Evolutionary conservation across 495 filamentous ascomycete species (phyloP).

Genomic region (Bryoglossum gracile): DNA sequence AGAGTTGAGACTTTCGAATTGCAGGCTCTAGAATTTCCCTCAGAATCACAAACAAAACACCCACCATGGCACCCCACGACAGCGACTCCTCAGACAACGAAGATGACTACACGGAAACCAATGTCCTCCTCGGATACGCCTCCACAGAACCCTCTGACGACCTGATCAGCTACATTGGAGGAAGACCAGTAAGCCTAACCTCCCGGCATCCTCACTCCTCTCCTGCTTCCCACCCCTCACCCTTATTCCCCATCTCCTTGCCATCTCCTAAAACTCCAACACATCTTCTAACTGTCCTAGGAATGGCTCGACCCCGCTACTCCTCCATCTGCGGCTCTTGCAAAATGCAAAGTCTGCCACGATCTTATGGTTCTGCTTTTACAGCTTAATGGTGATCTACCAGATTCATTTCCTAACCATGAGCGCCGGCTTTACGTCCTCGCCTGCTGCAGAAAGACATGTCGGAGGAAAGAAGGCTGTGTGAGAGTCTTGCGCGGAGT

Average conservation of each 20-base stretch:
- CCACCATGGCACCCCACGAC: constrained; percentile 69
- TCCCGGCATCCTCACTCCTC: no score
- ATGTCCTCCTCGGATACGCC: constrained; percentile 85
- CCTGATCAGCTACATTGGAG: constrained; percentile 81
- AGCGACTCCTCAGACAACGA: constrained; percentile 75
- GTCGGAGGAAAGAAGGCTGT: constrained; percentile 75
- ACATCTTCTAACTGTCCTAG: no score
- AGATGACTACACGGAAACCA: constrained; percentile 73
- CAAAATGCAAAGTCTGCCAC: constrained; percentile 85
- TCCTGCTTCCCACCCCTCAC: no score
- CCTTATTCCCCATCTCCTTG: no score
- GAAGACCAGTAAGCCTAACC: constrained; percentile 62
- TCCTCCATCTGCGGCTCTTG: constrained; percentile 70
- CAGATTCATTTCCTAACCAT: constrained; percentile 74
- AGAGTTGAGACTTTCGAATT: neutral
- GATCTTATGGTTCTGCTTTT: constrained; percentile 75
- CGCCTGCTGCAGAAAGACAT: constrained; percentile 68
- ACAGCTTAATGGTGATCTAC: constrained; percentile 86
- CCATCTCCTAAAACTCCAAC: no score
- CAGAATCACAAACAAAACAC: neutral
- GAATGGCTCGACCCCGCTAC: constrained; percentile 67
- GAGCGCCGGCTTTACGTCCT: constrained; percentile 84
- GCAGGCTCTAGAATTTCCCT: neutral
- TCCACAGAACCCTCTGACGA: constrained; percentile 77
- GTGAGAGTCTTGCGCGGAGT: constrained; percentile 64